These are phyloP conservation scores for Fonsecaea multimorphosa DNA, from an alignment of 2,329 filamentous ascomycete species.

Conservation along the genomic window DNA sequence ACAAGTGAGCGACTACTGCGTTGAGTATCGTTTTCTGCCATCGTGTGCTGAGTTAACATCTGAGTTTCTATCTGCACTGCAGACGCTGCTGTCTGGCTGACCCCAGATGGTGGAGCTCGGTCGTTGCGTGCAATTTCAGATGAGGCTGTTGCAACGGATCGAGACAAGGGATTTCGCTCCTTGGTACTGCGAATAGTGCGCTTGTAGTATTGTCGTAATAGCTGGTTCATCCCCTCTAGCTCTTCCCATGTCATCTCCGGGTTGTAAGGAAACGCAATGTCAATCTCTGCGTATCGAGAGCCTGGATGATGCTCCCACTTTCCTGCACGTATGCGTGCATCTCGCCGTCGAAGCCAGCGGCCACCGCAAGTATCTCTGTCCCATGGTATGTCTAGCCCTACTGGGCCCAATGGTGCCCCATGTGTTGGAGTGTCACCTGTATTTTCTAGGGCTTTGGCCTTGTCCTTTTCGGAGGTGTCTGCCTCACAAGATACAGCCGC, in stretches of 20 bases:
- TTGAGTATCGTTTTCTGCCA: neutral
- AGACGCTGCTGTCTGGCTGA: neutral
- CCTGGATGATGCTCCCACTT: slow-evolving; percentile 8
- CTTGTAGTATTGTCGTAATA: slow-evolving; percentile 27
- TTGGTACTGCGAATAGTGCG: neutral
- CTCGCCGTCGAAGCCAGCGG: slow-evolving; percentile 31
- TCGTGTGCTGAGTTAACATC: neutral
- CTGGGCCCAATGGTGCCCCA: neutral
- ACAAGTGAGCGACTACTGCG: neutral
- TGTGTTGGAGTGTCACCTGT: neutral
- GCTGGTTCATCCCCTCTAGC: slow-evolving; percentile 26
- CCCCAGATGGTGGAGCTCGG: neutral
- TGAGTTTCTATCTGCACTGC: neutral
- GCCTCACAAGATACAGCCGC: neutral
- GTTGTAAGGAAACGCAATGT: slow-evolving; percentile 33
- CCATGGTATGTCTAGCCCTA: slow-evolving; percentile 24
- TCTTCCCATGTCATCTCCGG: slow-evolving; percentile 29
- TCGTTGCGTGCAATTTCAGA: neutral
- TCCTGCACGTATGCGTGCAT: slow-evolving; percentile 28
- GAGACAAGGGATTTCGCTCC: neutral
- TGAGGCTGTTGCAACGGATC: neutral
- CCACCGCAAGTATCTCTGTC: slow-evolving; percentile 28
- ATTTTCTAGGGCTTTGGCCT: neutral
- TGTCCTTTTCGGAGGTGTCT: neutral
- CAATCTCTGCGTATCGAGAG: slow-evolving; percentile 12